Conservation (phyloP, 441 rosid genomes). For the Omphalea diandra region DNA sequence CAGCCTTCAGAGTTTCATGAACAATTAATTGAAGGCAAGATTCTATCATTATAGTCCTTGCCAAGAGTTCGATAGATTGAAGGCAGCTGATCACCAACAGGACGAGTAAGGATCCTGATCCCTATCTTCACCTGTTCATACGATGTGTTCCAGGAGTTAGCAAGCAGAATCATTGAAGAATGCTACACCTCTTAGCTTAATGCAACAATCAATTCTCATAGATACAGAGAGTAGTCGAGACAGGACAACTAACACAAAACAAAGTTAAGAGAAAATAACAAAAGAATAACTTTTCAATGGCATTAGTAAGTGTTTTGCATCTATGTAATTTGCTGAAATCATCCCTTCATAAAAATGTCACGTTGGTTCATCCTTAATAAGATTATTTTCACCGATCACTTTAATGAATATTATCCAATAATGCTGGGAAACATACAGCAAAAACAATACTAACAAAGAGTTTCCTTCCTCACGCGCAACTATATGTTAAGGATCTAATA, state of each 20-base stretch:
- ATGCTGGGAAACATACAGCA: no score
- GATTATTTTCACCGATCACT: no score
- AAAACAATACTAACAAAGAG: no score
- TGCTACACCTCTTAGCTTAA: neutral
- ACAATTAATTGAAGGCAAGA: slow-evolving; percentile 78
- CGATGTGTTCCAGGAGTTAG: neutral
- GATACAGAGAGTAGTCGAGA: neutral
- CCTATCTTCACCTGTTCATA: slow-evolving; percentile 66
- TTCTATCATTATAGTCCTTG: slow-evolving; percentile 77
- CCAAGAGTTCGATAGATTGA: slow-evolving; percentile 64
- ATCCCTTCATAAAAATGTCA: no score
- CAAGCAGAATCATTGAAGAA: neutral
- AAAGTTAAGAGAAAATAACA: neutral
- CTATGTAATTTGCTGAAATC: no score
- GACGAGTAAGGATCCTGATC: slow-evolving; percentile 85
- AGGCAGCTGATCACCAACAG: slow-evolving; percentile 59
- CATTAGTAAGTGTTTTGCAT: no score
- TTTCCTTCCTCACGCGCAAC: no score
- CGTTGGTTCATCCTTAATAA: no score
- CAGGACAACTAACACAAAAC: neutral
- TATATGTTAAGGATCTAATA: no score
- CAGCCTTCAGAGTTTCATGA: slow-evolving; percentile 84
- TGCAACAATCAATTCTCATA: neutral
- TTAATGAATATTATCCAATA: no score
- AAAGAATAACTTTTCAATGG: no score